Base-by-base conservation (phyloP, 177 flowering plant genomes). In the Tripterygium wilfordii region DNA sequence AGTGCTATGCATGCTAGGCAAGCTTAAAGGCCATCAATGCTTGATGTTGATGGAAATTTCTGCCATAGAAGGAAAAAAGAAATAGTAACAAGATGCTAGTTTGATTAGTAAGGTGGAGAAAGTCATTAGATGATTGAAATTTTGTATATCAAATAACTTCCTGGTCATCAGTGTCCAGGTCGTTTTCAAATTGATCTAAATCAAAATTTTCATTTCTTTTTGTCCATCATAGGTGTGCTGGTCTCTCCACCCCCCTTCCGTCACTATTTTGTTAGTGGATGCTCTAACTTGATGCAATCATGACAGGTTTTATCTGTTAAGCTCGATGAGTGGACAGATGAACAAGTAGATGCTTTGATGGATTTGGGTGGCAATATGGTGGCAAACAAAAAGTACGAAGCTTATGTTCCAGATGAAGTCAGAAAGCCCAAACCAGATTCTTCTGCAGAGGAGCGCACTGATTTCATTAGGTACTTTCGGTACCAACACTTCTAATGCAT, bases 321-420 rank as follows among this genome's bases (percentile, higher is more conserved):
- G 61, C 66, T 85, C 47, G 92, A 88, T 64, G 94, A 86, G 25
- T 92, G 97, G 97, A 74, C 91, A 45, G 80, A 84, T 52, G 91
- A 87, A 41, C 78, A 89, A 71, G 96, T 92, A 48, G 82, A 82
- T 50, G 10, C 48, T 16, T 63, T 89, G 45, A 62, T 46, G 29
- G 76, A 63, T 4, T n/a, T 73, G 69, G 99, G 99, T 25, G 97
- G 99, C 57, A 92, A 92, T 51, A 23, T 17, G 15, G 67, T 42
- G 2, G 86, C 55, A 45, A 92, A 92, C 69, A 46, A 54, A 61
- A 87, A 74, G 65, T 92, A 80, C 60, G 99, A 92, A 71, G 89
- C 95, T 45, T 60, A 42, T 35, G 45, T 84, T 46, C 88, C 91
- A 5, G 74, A 68, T 17, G 49, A 68, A 30, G 7, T 58, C 14